phyloP scores from a whole-genome alignment of 805 yeast species.

The Torulaspora microellipsoides region DNA sequence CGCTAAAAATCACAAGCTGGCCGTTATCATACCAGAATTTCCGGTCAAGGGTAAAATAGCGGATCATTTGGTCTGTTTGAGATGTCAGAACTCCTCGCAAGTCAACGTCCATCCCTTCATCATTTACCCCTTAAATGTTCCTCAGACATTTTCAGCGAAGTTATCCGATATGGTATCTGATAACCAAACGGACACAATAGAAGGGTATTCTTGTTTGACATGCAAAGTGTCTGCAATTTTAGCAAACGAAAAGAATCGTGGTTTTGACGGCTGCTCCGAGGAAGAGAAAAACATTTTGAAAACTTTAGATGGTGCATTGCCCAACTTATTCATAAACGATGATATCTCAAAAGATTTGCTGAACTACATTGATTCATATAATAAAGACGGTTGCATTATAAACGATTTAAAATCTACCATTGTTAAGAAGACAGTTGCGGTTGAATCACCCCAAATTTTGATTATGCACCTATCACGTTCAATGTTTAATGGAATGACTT shows the following conservation, averaged over 20 bases:
- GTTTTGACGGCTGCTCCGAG: conserved; percentile 15
- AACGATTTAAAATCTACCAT: conserved; percentile 57
- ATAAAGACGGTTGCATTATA: conserved; percentile 41
- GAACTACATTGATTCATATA: conserved; percentile 44
- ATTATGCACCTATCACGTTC: conserved; percentile 87
- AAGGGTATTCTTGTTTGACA: conserved; percentile 72
- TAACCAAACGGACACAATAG: conserved; percentile 62
- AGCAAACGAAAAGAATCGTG: conserved; percentile 30
- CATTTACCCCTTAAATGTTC: conserved; percentile 72
- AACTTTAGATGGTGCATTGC: conserved; percentile 36
- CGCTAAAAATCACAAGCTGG: conserved; percentile 16
- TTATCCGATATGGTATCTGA: conserved; percentile 52
- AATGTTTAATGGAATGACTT: conserved; percentile 59
- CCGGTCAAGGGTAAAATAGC: conserved; percentile 69
- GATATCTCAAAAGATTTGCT: conserved; percentile 54
- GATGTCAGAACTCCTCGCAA: conserved; percentile 59
- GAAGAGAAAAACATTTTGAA: conserved; percentile 35
- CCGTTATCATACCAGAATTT: conserved; percentile 47
- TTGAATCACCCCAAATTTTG: conserved; percentile 64
- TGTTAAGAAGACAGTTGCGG: conserved; percentile 56
- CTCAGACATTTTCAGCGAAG: conserved; percentile 45
- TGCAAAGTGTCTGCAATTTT: conserved; percentile 55
- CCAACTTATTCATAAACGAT: conserved; percentile 51
- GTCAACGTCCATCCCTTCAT: conserved; percentile 56
- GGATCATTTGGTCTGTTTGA: conserved; percentile 64